phyloP scores from a whole-genome alignment of 106 monocot species.

The Agapanthus africanus region DNA sequence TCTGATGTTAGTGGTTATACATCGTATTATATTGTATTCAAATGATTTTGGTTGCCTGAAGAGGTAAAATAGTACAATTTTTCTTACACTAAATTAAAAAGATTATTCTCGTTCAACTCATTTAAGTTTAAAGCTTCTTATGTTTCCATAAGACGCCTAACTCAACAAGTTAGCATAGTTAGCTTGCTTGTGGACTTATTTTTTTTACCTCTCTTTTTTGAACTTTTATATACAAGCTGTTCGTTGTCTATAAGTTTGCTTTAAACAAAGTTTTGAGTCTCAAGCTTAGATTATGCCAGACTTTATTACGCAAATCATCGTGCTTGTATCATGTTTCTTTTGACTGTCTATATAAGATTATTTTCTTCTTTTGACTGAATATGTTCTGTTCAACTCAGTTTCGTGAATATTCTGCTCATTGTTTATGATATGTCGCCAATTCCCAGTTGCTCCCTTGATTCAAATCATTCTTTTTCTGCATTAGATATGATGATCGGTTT shows the following conservation, averaged over 20 bases:
- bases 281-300: too few relatives aligned
- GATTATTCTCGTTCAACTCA: not conserved
- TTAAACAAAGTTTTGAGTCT: too few relatives aligned
- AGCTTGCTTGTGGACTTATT: not conserved
- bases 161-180: not conserved
- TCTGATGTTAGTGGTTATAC: too few relatives aligned
- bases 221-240: too few relatives aligned
- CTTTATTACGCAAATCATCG: too few relatives aligned
- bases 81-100: not conserved
- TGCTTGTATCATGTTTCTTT: too few relatives aligned
- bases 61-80: not conserved
- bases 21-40: too few relatives aligned
- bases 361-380: too few relatives aligned
- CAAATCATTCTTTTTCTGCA: slow-evolving; percentile 2
- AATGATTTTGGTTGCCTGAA: not conserved
- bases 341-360: not conserved
- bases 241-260: too few relatives aligned
- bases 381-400: not conserved
- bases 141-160: not conserved
- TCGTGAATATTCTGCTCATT: not conserved
- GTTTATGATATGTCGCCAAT: not conserved
- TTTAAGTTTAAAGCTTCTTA: not conserved
- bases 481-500: slow-evolving; percentile 73
- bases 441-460: too few relatives aligned
- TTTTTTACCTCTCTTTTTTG: too few relatives aligned